Base-by-base conservation (phyloP, 805 yeast genomes). In the Cyberlindnera amylophila region DNA sequence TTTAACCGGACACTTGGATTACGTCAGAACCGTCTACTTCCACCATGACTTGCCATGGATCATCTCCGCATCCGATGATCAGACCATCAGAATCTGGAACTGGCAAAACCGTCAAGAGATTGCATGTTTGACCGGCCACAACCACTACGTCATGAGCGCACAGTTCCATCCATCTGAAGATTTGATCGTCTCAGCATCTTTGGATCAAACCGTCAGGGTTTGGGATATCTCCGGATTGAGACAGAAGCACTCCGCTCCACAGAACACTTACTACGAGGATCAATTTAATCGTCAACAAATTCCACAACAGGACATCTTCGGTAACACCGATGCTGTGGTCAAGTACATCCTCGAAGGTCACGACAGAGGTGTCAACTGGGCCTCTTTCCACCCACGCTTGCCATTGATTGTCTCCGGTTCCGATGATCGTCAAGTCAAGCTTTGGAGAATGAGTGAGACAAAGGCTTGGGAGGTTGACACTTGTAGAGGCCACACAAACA, bases 381-480 rank as follows among this genome's bases (percentile, higher is more conserved):
- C 97, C 16, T 73, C 96, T 11, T 95, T 95, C 79, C 99, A 93
- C 63, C 99, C 99, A 35, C 88, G 91, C 18, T 74, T 89, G 61
- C 98, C 98, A 12, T 74, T 93, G 53, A 89, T 93, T 61, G 95
- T 90, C 15, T 87, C 96, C 14, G 95, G 91, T 57, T 95, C 95
- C 64, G 99, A 93, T 63, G 99, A 93, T 62, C 79, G 98, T 53
- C 82, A 91, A 51, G 87, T 93, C 44, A 91, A 91, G 65, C 72
- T 95, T 51, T 93, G 99, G 99, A 79, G 98, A 67, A 88, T 89
- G 96, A 82, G 89, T 58, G 96, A 93, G 53, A 81, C 95, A 29
- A 88, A 90, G 67, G 99, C 99, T 18, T 93, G 98, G 98, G 99
- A 95, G 65, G 95, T 95, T 46, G 99, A 93, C 63, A 86, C 97